Base-by-base conservation (phyloP, 148 eudicot species). In the Camellia lanceoleosa region DNA sequence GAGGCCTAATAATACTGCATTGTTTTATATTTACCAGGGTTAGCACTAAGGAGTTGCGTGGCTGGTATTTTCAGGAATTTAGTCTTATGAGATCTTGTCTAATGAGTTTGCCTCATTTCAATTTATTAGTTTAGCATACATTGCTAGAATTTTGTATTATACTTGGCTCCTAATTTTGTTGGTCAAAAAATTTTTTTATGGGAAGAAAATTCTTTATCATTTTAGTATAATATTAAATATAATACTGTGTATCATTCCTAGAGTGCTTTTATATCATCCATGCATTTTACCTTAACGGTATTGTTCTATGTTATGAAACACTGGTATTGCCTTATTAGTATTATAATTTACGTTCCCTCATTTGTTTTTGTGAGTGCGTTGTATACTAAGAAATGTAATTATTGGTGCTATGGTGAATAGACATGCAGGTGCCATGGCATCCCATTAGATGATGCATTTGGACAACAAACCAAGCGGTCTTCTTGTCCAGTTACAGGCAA, bases 391-490 rank as follows among this genome's bases (percentile, higher is more conserved):
- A 30, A 55, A 42, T 18, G 54, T 54, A 14, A 49, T 65, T 65
- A 19, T 38, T 68, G 79, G 14, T 4, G 43, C 52, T 80, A 59
- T 66, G 73, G 56, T 42, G 64, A 73, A 67, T 75, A 93, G 91
- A 74, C 88, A 58, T 90, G 91, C 88, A 83, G 81, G 76, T 89
- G 92, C 81, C 86, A 86, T 83, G 94, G 86, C 67, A 68, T 87
- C 73, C 83, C 84, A 54, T 78, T 87, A 61, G 84, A 81, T 18
- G 76, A 76, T 55, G 62, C 55, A 78, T 76, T 68, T 78, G 77
- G 73, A 68, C 23, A 77, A 63, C 66, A 70, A 63, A 78, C 13
- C 72, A 80, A 74, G 79, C 79, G 78, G 8, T 18, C 79, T 81
- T 59, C 82, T 75, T 85, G 87, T 84, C 82, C 88, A 77, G 87